Conservation (phyloP, 2,329 filamentous ascomycete species). For the Fusarium beomiforme region DNA sequence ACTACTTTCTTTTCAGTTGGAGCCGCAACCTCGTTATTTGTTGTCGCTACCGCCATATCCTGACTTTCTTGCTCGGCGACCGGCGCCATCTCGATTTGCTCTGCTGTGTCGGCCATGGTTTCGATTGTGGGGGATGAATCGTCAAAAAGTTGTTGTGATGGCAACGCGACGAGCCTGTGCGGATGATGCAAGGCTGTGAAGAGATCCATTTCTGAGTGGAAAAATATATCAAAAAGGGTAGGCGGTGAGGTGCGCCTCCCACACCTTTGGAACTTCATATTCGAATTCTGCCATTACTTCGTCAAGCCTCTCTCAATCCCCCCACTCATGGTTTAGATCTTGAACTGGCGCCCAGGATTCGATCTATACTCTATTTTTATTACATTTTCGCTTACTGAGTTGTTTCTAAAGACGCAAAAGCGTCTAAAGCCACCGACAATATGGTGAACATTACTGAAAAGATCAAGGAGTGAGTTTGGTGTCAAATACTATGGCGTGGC, state of each 20-base stretch:
- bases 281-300: constrained; percentile 42
- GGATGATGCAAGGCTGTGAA: constrained; percentile 44
- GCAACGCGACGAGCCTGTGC: constrained; percentile 36
- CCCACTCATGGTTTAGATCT: constrained; percentile 43
- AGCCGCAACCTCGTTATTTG: constrained; percentile 57
- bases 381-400: constrained; percentile 10
- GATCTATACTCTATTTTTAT: constrained; percentile 20
- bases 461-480: constrained; percentile 88
- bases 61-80: constrained; percentile 42
- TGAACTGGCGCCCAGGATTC: constrained; percentile 14
- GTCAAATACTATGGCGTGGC: constrained; percentile 3
- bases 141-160: constrained; percentile 27
- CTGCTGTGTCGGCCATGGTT: constrained; percentile 48
- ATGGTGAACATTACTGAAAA: constrained; percentile 99
- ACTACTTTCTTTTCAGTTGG: constrained; percentile 68
- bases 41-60: constrained; percentile 50
- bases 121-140: background rate
- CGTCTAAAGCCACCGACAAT: constrained; percentile 50
- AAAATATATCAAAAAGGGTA: constrained; percentile 32
- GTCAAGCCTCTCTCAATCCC: constrained; percentile 43
- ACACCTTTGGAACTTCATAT: constrained; percentile 27
- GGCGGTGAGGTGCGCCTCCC: constrained; percentile 42
- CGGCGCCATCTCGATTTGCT: constrained; percentile 41
- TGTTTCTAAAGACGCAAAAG: constrained; percentile 32
- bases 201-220: constrained; percentile 33